Evolutionary conservation across 805 yeast species (phyloP).

Genomic region (Lipomyces kockii): DNA sequence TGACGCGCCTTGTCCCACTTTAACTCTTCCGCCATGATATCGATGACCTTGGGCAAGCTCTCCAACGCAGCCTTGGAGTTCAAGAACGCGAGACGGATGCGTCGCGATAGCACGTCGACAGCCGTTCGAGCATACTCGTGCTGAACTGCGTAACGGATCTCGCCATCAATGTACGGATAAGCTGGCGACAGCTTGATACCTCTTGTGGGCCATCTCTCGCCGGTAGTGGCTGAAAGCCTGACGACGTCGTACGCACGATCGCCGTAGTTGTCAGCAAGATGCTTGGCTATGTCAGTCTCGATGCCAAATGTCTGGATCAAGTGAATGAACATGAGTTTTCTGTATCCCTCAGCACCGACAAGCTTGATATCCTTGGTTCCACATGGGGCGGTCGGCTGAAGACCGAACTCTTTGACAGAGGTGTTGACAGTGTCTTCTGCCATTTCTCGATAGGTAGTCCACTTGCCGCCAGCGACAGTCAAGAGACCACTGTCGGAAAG

Average conservation of each 20-base stretch:
- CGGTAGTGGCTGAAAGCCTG: conserved; percentile 52
- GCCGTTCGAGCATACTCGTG: conserved; percentile 90
- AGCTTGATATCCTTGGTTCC: conserved; percentile 58
- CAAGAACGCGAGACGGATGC: conserved; percentile 90
- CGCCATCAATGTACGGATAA: conserved; percentile 87
- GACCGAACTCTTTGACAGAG: conserved; percentile 57
- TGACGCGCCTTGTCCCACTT: conserved; percentile 70
- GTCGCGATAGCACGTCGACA: conserved; percentile 86
- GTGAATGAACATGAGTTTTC: conserved; percentile 72
- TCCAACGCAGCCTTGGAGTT: conserved; percentile 81
- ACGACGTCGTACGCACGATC: conserved; percentile 75
- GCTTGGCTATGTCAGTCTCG: conserved; percentile 75
- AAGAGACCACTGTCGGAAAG: conserved; percentile 74
- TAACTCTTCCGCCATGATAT: conserved; percentile 79
- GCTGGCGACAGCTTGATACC: conserved; percentile 54
- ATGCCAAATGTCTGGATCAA: conserved; percentile 77
- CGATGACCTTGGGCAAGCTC: conserved; percentile 83
- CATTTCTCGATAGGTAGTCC: conserved; percentile 99
- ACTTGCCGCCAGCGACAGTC: conserved; percentile 95
- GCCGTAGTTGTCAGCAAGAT: conserved; percentile 86
- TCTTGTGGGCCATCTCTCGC: conserved; percentile 42
- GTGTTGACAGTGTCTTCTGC: conserved; percentile 89
- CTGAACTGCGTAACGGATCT: conserved; percentile 76
- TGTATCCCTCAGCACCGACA: conserved; percentile 82
- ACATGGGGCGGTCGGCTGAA: conserved; percentile 47